Base-by-base conservation (phyloP, 192 early-diverging fungal species). In the Gamsiella multidivaricata region DNA sequence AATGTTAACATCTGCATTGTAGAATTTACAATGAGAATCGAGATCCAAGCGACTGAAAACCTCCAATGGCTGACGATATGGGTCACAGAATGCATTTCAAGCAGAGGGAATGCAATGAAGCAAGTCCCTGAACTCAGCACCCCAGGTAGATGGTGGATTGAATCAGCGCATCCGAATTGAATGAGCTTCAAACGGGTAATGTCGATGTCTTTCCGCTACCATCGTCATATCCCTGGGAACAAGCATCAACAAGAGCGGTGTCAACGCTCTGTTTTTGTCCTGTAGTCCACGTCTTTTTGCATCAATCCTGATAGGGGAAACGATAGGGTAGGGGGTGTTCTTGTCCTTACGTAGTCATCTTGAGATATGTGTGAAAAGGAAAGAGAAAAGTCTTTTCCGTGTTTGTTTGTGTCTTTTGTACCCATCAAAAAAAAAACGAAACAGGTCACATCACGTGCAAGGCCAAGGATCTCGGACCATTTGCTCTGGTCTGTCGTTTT, bases 301-400 rank as follows among this genome's bases (percentile, higher is more conserved):
- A 22, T 43, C 31, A 32, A 53, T 3, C 66, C 71, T 63, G 25
- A 22, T 29, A 10, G 33, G 56, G 42, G 9, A 26, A 46, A 28
- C 47, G 58, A 25, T 20, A 15, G 39, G 32, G n/a, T n/a, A n/a
- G n/a, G n/a, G n/a, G n/a, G n/a, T n/a, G n/a, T n/a, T n/a, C n/a
- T 17, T 26, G 58, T 69, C 74, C 74, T 78, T 78, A 78, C 74
- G 74, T 78, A 67, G 74, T 61, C 74, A 78, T 78, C 74, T 78
- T 78, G 74, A 78, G 74, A 78, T 63, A 64, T 63, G 59, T 57
- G 74, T 64, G 66, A 69, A 78, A 69, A 78, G 61, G 74, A 64
- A 76, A 43, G 74, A 78, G 65, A 68, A 78, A 78, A 78, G n/a
- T 56, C 54, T 62, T 63, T 59, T 57, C 37, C 14, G 20, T 43